Percentiles rank a stretch among this genome's conserved stretches.
phyloP scores from a whole-genome alignment of 2,329 filamentous ascomycete genomes.

The Colletotrichum truncatum region DNA sequence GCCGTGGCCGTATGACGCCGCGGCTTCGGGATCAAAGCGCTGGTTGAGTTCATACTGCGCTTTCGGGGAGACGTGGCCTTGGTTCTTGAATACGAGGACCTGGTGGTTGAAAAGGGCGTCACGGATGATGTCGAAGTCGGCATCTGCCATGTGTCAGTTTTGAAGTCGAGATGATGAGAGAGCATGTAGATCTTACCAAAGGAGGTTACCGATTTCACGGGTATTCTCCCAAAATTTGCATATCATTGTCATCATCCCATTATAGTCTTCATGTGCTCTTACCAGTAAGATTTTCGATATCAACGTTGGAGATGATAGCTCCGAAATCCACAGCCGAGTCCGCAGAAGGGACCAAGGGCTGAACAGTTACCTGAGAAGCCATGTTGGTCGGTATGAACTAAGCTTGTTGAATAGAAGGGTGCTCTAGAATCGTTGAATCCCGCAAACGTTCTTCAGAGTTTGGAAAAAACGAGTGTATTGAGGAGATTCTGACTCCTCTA shows the following conservation, averaged over 20 bases:
- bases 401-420: background rate
- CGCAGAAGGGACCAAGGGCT: constrained; percentile 46
- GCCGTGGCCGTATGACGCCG: constrained; percentile 76
- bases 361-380: constrained; percentile 36
- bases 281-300: constrained; percentile 71
- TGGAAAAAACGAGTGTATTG: fast-evolving
- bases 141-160: constrained; percentile 53
- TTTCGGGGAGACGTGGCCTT: constrained; percentile 69
- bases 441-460: background rate
- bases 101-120: constrained; percentile 74
- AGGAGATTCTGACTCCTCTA: background rate
- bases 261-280: constrained; percentile 41
- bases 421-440: background rate
- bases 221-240: constrained; percentile 55
- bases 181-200: constrained; percentile 50
- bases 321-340: constrained; percentile 65
- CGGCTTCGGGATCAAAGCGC: constrained; percentile 74
- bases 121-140: constrained; percentile 71
- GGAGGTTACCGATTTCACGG: constrained; percentile 70
- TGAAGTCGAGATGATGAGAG: background rate
- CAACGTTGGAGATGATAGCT: constrained; percentile 63
- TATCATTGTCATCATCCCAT: constrained; percentile 28
- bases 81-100: constrained; percentile 76
- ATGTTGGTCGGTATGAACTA: background rate
- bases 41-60: constrained; percentile 80